Evolutionary conservation across 257 asterid genomes (phyloP).

Genomic region (Echium plantagineum): DNA sequence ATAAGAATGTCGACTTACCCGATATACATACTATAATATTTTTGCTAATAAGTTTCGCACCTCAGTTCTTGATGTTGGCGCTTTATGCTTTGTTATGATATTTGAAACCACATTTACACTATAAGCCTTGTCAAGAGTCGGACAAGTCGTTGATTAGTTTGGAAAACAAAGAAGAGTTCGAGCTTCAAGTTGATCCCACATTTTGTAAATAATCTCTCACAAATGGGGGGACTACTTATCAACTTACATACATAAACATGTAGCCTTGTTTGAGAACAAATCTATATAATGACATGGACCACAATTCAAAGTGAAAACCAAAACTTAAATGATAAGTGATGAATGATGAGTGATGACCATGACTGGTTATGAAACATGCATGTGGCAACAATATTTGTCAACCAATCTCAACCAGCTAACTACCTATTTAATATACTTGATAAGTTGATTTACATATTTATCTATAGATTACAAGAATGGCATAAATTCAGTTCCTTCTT

Average conservation of each 20-base stretch:
- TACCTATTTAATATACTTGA: too few relatives aligned
- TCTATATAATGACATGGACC: slow-evolving; percentile 2
- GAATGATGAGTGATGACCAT: too few relatives aligned
- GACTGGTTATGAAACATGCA: not conserved
- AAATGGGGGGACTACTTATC: not conserved
- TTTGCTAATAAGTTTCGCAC: too few relatives aligned
- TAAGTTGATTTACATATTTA: too few relatives aligned
- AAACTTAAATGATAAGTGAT: not conserved
- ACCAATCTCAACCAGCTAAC: not conserved
- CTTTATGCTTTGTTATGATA: too few relatives aligned
- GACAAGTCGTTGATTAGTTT: not conserved
- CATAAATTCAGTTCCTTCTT: not conserved
- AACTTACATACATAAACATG: not conserved
- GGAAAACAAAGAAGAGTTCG: not conserved
- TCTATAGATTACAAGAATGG: not conserved
- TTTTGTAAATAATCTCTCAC: not conserved
- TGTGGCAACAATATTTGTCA: not conserved
- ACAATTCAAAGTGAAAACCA: not conserved
- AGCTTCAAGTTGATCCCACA: not conserved
- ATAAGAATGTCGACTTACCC: too few relatives aligned
- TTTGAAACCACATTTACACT: too few relatives aligned
- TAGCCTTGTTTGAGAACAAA: not conserved
- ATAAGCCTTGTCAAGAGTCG: too few relatives aligned
- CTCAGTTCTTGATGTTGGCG: too few relatives aligned
- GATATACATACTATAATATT: too few relatives aligned